These are phyloP conservation scores for Antarctomyces pellizariae DNA, from an alignment of 495 filamentous ascomycete genomes.

Conservation along the genomic window DNA sequence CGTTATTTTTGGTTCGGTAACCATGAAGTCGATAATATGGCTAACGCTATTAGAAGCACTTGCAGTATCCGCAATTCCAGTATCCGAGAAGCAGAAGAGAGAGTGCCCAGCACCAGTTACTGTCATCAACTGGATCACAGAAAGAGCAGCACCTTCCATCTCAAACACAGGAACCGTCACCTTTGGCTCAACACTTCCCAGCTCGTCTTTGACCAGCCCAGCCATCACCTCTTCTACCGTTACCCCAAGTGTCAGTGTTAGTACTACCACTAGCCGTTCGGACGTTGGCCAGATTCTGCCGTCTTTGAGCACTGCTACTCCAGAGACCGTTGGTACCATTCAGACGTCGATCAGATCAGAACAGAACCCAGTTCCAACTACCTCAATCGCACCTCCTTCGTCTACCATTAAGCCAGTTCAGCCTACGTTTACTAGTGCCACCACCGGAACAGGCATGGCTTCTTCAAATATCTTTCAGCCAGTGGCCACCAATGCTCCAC, in stretches of 20 bases:
- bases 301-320: constrained; percentile 4
- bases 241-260: constrained; percentile 3
- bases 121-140: too few species aligned
- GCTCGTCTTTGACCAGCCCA: too few species aligned
- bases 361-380: constrained; percentile 5
- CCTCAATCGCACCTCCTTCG: constrained; percentile 6
- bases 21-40: constrained; percentile 3
- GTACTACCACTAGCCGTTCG: constrained; percentile 1
- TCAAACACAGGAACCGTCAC: too few species aligned
- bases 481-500: constrained; percentile 33
- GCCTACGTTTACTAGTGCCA: neutral
- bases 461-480: constrained; percentile 27
- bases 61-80: constrained; percentile 1
- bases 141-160: too few species aligned
- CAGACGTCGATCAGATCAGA: constrained; percentile 2
- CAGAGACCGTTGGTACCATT: constrained; percentile 3
- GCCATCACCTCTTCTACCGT: constrained; percentile 6
- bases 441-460: constrained; percentile 1
- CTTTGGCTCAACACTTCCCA: too few species aligned
- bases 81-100: neutral
- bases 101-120: too few species aligned
- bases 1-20: neutral
- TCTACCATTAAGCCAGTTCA: constrained; percentile 5
- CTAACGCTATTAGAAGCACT: constrained; percentile 2
- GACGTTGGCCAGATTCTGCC: constrained; percentile 8